Evolutionary conservation across 179 eudicot species (phyloP), one percentile per base, ranked within the genome.

Genomic region (Spinacia oleracea): DNA sequence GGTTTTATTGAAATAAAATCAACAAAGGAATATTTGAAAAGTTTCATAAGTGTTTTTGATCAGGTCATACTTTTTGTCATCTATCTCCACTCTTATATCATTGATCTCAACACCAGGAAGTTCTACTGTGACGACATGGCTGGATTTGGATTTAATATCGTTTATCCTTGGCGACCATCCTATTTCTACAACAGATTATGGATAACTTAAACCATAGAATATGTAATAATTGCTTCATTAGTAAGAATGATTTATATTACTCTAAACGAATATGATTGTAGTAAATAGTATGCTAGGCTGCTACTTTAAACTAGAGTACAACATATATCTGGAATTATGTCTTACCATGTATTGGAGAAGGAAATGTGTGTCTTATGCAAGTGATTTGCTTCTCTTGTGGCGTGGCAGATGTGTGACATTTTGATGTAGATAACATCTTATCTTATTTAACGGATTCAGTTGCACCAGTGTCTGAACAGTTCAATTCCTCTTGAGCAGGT

Each of bases 61-160:
- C 2, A 4, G 40, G 32, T 80, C 86, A 79, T 78, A 92, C 97
- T 76, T 78, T 73, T 82, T 82, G 80, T 88, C 79, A 70, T 86
- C 83, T 72, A 88, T 86, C 73, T 89, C 97, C 77, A 91, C 97
- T 84, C 87, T 89, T 72, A 91, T 85, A 79, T 89, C 88, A 62
- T 79, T 77, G 29, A 84, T 70, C 67, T 82, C 80, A 70, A 92
- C 89, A 56, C 97, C 97, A 43, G 93, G 92, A 84, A 92, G 93
- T 79, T 91, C 97, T 66, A 92, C 78, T 67, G 87, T 70, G 56
- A 91, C 58, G 69, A 88, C 60, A 75, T 87, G 84, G 68, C 45
- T 84, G 77, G 74, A 25, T 85, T 84, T 81, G 40, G 95, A 90
- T 85, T 92, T 96, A 40, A 79, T 85, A 62, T 89, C 84, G 50